Evolutionary conservation across 2,329 filamentous ascomycete genomes (phyloP), one percentile per base, ranked within the genome.

Genomic region (Fusarium sp.): DNA sequence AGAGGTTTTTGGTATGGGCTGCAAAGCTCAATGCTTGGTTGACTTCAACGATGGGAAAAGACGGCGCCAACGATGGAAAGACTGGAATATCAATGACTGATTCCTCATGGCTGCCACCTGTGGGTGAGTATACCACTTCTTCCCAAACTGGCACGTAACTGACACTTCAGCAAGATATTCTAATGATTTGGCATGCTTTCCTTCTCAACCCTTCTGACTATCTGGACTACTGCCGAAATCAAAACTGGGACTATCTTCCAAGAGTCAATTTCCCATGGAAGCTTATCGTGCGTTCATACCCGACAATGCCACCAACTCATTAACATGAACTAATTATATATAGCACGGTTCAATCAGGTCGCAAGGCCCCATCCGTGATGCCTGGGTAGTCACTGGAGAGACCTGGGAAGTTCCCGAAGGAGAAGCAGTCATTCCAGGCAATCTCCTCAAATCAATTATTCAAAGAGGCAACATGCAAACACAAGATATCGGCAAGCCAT

Each of bases 1-100:
- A 56, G 14, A 72, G 77, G 33, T 78, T 79, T 31, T 25, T 64
- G 5, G 47, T 52, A 11, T 78, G 76, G 76, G 67, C 70, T 4
- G 22, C 39, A 29, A 42, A 49, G 15, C 67, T 63, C 29, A 39
- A 76, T 39, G 25, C 41, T 29, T 54, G 46, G 15, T 31, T 74
- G 25, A 39, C 47, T 13, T 29, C 44, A 27, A 17, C 33, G 15
- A n/a, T 9, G 13, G 17, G 27, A 5, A 36, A 35, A 17, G 25
- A 38, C 15, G n/a, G 45, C 8, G 14, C 15, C 4, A 14, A 52
- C 29, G 47, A 50, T 36, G 45, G 41, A 5, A 35, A n/a, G 39
- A 14, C 8, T 17, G 46, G 44, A 14, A 68, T 69, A 53, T 14
- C 42, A 38, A 46, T 47, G 38, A 27, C 25, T 11, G 25, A 70